These are phyloP conservation scores for Pythium sukuiense DNA, from an alignment of 352 stramenopile species.

Conservation along the genomic window DNA sequence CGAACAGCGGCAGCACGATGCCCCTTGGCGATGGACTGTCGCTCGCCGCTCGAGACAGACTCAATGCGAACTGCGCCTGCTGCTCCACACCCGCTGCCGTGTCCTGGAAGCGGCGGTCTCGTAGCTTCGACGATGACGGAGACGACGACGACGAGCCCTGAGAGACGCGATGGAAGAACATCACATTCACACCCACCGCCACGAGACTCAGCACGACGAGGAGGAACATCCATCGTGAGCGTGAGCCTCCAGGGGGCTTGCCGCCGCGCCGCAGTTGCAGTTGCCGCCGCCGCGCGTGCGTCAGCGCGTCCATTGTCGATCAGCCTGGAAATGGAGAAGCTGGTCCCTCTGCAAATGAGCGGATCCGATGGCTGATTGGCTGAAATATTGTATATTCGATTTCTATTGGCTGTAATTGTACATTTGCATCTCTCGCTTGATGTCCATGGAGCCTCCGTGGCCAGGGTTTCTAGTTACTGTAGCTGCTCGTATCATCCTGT, in stretches of 20 bases:
- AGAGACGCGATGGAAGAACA: slow-evolving; percentile 25
- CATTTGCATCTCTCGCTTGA: not conserved
- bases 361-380: too few species aligned
- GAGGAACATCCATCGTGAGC: slow-evolving; percentile 9
- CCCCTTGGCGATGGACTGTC: slow-evolving; percentile 41
- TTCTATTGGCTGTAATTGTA: slow-evolving; percentile 13
- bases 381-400: not conserved
- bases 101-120: slow-evolving; percentile 6
- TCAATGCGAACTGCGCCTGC: slow-evolving; percentile 14
- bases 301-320: slow-evolving; percentile 6
- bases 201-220: slow-evolving; percentile 3
- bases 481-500: not conserved
- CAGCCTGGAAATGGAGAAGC: too few species aligned
- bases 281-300: slow-evolving; percentile 13
- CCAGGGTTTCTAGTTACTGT: too few species aligned
- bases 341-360: too few species aligned
- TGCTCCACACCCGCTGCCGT: slow-evolving; percentile 5
- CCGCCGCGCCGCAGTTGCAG: slow-evolving; percentile 1
- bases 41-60: slow-evolving; percentile 11
- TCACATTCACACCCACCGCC: slow-evolving; percentile 18
- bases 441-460: not conserved
- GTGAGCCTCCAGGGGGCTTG: not conserved
- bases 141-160: too few species aligned
- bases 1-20: slow-evolving; percentile 66
- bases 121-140: slow-evolving; percentile 27